Conservation (phyloP, 73 alveolate genomes). For the Vitrella brassicaformis region DNA sequence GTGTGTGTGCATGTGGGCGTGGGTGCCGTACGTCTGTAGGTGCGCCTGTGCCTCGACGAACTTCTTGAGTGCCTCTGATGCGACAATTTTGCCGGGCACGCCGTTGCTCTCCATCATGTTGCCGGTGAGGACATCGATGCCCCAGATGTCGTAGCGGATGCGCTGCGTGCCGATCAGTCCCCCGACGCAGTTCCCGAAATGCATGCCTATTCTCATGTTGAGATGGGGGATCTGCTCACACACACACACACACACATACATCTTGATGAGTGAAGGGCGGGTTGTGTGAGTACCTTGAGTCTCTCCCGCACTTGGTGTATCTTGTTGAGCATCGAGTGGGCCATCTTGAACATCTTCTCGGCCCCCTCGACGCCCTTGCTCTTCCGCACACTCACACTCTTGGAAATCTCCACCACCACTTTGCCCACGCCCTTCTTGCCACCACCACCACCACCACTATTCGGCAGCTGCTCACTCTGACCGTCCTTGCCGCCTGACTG, state of each 20-base stretch:
- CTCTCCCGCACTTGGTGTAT: neutral
- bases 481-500: too few species aligned
- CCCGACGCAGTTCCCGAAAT: conserved; percentile 15
- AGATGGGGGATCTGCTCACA: neutral
- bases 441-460: too few species aligned
- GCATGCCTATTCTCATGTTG: conserved; percentile 23
- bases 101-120: conserved; percentile 14
- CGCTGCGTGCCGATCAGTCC: conserved; percentile 22
- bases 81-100: neutral
- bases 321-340: neutral
- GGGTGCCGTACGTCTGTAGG: too few species aligned
- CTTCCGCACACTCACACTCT: too few species aligned
- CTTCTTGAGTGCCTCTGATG: neutral
- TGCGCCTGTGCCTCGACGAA: neutral
- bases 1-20: too few species aligned
- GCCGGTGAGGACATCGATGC: conserved; percentile 15
- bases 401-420: too few species aligned
- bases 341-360: neutral
- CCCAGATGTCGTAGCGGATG: conserved; percentile 34
- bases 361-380: neutral
- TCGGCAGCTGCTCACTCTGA: too few species aligned
- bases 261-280: too few species aligned
- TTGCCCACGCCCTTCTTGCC: too few species aligned
- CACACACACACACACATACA: too few species aligned
- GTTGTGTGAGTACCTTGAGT: too few species aligned